Base-by-base conservation (phyloP, 2,329 filamentous ascomycete species). In the Penicillium sp. region DNA sequence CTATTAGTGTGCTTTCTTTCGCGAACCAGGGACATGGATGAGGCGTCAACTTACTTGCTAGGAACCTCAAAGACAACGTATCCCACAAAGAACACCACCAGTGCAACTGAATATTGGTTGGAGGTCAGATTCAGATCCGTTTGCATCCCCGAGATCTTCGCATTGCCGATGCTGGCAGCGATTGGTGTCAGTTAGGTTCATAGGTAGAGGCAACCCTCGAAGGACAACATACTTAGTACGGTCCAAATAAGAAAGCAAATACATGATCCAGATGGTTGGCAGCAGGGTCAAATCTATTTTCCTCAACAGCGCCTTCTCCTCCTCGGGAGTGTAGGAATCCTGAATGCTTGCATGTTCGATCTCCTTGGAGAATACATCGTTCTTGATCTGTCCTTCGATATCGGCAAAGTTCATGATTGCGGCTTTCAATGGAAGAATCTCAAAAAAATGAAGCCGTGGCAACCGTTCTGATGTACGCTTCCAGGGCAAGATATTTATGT, bases 61-160 rank as follows among this genome's bases (percentile, higher is more conserved):
- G 82, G 82, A 1, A 83, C 76, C 65, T 85, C 82, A 61, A 81
- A 83, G 14, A 82, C 64, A 40, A 86, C 78, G 65, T 85, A 84
- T 36, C 72, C 75, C 56, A 82, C 75, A 65, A 84, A 85, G 73
- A 85, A 86, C 6, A 86, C 80, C 1, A 83, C 78, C 18, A 86
- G 67, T 2, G 78, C 72, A 60, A 82, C 77, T 1, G 77, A 79
- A 66, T 85, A 85, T 64, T 84, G 70, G 58, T 76, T 75, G 4
- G 81, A 70, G 2, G 57, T 63, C 24, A 69, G 33, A 11, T 60
- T 44, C 1, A 70, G 52, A 39, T 69, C 67, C 5, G 27, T 41
- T 35, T 65, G 54, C 65, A 69, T 68, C 1, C 67, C 67, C 9
- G 64, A 66, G 10, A 68, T 66, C 43, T 69, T 69, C 44, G 67